These are phyloP conservation scores for Pseudocercospora ulei DNA, from an alignment of 2,329 filamentous ascomycete genomes.

Conservation along the genomic window DNA sequence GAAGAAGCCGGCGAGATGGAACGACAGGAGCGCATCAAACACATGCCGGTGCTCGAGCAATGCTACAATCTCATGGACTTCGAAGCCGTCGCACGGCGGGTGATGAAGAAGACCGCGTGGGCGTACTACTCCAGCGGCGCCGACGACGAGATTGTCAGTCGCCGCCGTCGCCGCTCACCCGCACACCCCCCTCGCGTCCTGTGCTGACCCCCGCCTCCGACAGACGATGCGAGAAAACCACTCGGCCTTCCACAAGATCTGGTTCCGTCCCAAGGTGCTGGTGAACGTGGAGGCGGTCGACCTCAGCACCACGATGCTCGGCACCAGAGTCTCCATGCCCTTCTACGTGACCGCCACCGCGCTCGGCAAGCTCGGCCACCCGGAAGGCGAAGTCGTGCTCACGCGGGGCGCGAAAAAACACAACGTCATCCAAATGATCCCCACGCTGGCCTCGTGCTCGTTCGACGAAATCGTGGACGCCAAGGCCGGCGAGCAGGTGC, in stretches of 20 bases:
- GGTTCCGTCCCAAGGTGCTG: constrained; percentile 86
- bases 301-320: constrained; percentile 85
- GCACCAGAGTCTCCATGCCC: constrained; percentile 69
- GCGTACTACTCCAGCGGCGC: constrained; percentile 94
- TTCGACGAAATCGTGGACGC: constrained; percentile 97
- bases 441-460: constrained; percentile 88
- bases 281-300: constrained; percentile 84
- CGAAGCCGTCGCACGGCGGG: constrained; percentile 75
- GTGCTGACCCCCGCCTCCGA: not conserved
- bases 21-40: constrained; percentile 55
- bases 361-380: constrained; percentile 85
- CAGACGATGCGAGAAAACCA: constrained; percentile 73
- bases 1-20: constrained; percentile 62
- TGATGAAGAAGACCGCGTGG: constrained; percentile 97
- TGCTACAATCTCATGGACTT: constrained; percentile 96
- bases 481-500: constrained; percentile 64
- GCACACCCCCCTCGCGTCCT: not conserved
- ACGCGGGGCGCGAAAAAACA: constrained; percentile 76
- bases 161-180: not conserved
- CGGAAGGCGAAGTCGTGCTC: constrained; percentile 85
- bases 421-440: constrained; percentile 95
- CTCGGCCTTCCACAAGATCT: constrained; percentile 88
- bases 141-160: constrained; percentile 48
- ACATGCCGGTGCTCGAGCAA: constrained; percentile 71
- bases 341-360: constrained; percentile 97